A percentile compares a stretch with the other conserved stretches of the same genome.
Conservation (phyloP, 2,329 filamentous ascomycete genomes). For the Penicillium griseofulvum region DNA sequence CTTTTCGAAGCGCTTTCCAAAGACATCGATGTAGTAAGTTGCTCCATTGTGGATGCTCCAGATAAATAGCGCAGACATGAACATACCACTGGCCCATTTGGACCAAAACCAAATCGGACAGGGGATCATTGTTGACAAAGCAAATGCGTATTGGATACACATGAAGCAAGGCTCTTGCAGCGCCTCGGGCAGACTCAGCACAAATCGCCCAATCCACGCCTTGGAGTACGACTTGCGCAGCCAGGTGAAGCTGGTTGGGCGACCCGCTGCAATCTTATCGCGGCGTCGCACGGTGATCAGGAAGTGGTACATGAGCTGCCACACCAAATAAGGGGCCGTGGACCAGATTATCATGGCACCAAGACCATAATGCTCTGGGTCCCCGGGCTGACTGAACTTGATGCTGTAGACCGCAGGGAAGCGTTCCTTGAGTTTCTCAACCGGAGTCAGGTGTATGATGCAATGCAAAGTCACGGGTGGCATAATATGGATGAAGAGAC, state of each 20-base stretch:
- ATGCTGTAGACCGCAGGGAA: conserved; percentile 87
- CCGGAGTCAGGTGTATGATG: conserved; percentile 75
- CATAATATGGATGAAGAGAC: conserved; percentile 99
- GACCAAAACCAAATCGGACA: conserved; percentile 95
- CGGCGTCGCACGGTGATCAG: conserved; percentile 92
- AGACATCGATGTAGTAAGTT: conserved; percentile 97
- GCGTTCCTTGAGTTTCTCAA: conserved; percentile 62
- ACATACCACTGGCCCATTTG: conserved; percentile 71
- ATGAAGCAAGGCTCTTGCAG: conserved; percentile 92
- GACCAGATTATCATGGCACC: conserved; percentile 90
- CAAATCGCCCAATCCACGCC: conserved; percentile 80
- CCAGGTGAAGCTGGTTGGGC: conserved; percentile 97
- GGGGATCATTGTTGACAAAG: conserved; percentile 87
- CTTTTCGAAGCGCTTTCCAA: conserved; percentile 94
- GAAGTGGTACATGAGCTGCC: conserved; percentile 92
- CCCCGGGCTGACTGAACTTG: conserved; percentile 65
- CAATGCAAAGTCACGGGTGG: conserved; percentile 91
- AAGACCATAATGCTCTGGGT: conserved; percentile 75
- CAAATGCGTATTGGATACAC: conserved; percentile 91
- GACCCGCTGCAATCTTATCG: conserved; percentile 91
- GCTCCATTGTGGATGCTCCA: conserved; percentile 98
- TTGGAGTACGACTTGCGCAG: conserved; percentile 86
- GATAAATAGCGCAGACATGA: conserved; percentile 78
- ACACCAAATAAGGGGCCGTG: conserved; percentile 84
- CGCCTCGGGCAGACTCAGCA: conserved; percentile 69